These are phyloP conservation scores for Didymella glomerata DNA, from an alignment of 2,329 filamentous ascomycete species.

Conservation along the genomic window DNA sequence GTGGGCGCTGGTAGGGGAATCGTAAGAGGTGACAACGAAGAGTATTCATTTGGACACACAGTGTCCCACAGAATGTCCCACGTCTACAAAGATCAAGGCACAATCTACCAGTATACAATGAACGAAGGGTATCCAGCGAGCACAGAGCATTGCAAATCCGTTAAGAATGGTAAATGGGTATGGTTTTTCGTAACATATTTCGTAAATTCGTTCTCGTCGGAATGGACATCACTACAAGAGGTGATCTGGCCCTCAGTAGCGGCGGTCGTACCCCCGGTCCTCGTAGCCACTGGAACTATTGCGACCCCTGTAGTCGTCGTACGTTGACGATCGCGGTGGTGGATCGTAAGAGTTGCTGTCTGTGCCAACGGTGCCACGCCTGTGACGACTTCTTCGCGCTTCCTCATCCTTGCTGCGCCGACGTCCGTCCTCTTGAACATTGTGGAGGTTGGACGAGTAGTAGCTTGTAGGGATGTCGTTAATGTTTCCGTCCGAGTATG, in stretches of 20 bases:
- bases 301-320: constrained; percentile 44
- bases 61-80: neutral
- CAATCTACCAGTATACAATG: neutral
- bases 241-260: constrained; percentile 31
- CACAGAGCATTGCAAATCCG: constrained; percentile 6
- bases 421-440: constrained; percentile 43
- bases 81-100: neutral
- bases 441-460: constrained; percentile 46
- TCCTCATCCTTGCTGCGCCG: constrained; percentile 45
- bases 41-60: neutral
- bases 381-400: constrained; percentile 36
- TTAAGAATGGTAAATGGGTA: neutral
- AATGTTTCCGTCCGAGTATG: constrained; percentile 45
- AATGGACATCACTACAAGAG: neutral
- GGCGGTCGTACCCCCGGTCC: constrained; percentile 40
- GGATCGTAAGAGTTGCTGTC: constrained; percentile 41
- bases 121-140: constrained; percentile 4
- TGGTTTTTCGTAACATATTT: neutral
- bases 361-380: constrained; percentile 36
- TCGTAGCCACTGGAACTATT: constrained; percentile 41
- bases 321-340: constrained; percentile 40
- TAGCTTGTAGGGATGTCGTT: constrained; percentile 43
- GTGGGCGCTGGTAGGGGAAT: neutral
- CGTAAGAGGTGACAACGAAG: neutral
- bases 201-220: neutral